Percentiles rank a stretch among this genome's conserved stretches.
These are phyloP conservation scores for Cystobasidium sp. DNA, from an alignment of 1,284 basidiomycete genomes.

Conservation along the genomic window DNA sequence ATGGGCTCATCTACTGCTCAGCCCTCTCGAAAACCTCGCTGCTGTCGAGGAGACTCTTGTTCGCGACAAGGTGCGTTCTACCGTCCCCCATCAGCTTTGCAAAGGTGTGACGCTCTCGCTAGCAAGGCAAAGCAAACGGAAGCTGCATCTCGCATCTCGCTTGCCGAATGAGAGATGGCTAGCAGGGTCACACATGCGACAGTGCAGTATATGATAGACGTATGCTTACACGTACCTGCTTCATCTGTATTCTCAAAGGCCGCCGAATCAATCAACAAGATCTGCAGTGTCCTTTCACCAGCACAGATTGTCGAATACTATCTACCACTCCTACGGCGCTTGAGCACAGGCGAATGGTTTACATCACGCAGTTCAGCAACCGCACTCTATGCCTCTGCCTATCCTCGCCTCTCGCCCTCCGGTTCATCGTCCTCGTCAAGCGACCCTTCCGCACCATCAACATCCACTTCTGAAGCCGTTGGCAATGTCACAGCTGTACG, in stretches of 20 bases:
- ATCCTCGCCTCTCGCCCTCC: constrained; percentile 69
- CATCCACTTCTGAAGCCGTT: constrained; percentile 47
- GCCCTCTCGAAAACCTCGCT: constrained; percentile 92
- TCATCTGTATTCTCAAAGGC: constrained; percentile 65
- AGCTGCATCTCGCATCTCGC: not conserved
- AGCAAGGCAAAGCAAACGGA: too few relatives aligned
- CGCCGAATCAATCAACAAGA: constrained; percentile 92
- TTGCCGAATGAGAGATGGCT: not conserved
- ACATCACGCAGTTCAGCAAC: constrained; percentile 97
- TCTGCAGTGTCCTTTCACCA: constrained; percentile 77
- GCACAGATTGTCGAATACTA: constrained; percentile 87
- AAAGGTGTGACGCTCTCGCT: constrained; percentile 3
- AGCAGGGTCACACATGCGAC: not conserved
- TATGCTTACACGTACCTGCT: not conserved
- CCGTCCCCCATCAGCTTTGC: constrained; percentile 3
- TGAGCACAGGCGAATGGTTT: constrained; percentile 97
- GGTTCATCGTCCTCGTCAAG: constrained; percentile 16
- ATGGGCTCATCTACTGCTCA: constrained; percentile 85
- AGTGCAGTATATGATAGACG: not conserved
- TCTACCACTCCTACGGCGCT: constrained; percentile 85
- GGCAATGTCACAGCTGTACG: constrained; percentile 63
- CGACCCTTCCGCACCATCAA: constrained; percentile 33
- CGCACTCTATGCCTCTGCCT: constrained; percentile 91
- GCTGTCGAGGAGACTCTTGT: constrained; percentile 98
- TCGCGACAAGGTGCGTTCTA: constrained; percentile 82